Evolutionary conservation across 805 yeast species (phyloP), one percentile per base, ranked within the genome.

Genomic region (Candida morakotiae): DNA sequence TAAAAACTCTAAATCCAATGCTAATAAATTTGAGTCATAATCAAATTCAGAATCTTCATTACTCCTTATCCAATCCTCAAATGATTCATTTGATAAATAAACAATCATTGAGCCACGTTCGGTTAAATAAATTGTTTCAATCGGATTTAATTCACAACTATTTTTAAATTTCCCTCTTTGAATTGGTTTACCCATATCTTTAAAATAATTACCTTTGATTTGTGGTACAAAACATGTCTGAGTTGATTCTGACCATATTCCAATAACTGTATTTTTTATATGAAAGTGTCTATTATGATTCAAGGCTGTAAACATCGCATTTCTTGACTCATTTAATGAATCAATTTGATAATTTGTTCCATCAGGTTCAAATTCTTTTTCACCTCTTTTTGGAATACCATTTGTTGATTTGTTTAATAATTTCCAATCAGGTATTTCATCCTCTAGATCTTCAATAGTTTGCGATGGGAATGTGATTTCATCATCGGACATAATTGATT

Each of bases 321-420:
- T 60, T 37, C 85, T 64, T 9, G 91, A 77, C 18, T 65, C 66
- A 9, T 63, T 60, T 4, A 89, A 64, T 13, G 64, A 56, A 3
- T 53, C 41, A 4, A 49, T 54, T 53, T 85, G 93, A 5, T 64
- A 52, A 5, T 51, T 47, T 0, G 88, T 80, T 0, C 86, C 87
- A 53, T 83, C 91, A 0, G 94, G 95, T 42, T 80, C 95, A 46
- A 79, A 84, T 46, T 86, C 95, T 54, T 89, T 89, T 40, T 79
- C 88, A 2, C 96, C 95, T 42, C 91, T 64, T 46, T 79, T 83
- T 2, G 89, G 89, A 1, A 81, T 43, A 13, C 17, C 34, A 7
- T 30, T 7, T 18, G 30, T 22, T 2, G 19, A 13, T 11, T 39
- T 40, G 27, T 36, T 38, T 5, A 53, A 37, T 22, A 42, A 38